Evolutionary conservation across 345 rosid genomes (phyloP), one percentile per base, ranked within the genome.

Genomic region (Pistacia vera): DNA sequence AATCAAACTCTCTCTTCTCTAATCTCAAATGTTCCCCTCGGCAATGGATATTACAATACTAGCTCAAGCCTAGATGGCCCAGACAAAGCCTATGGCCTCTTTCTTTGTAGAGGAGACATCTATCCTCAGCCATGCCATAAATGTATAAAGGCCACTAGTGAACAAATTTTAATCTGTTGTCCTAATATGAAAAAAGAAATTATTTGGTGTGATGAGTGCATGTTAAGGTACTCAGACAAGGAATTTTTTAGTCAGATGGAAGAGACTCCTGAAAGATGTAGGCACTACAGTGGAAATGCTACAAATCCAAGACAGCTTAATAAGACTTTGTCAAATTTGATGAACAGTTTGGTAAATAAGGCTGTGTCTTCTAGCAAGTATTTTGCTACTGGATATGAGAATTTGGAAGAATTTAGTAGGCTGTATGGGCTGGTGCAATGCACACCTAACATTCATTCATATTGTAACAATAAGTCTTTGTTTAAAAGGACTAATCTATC

Each of bases 171-270:
- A 69, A 41, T 66, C 5, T 0, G 16, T 17, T 86, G 91, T 71
- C 84, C 90, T 8, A 61, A 64, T 13, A 74, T 75, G 55, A 83
- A 22, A 83, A 60, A 74, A 30, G 85, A 79, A 36, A 35, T 81
- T 22, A 68, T 77, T 0, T 83, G 86, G 85, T 83, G 79, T 18
- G 84, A 81, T 0, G 68, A 41, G 25, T 46, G 49, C 8, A 46
- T 46, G 49, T 46, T 46, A 11, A 83, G 83, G 16, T 91, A 86
- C 72, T 84, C 90, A 18, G 84, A 86, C 75, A 75, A 73, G 10
- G 22, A 78, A 86, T 10, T 78, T 68, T 36, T 77, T 81, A 17
- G 18, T 30, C 33, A 16, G 5, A 10, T 79, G 66, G 86, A 80
- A 69, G 25, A 55, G 20, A 14, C 0, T 13, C 85, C 87, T 8